Evolutionary conservation across 140 eudicot species (phyloP), one percentile per base, ranked within the genome.

Genomic region (Senecio squalidus): DNA sequence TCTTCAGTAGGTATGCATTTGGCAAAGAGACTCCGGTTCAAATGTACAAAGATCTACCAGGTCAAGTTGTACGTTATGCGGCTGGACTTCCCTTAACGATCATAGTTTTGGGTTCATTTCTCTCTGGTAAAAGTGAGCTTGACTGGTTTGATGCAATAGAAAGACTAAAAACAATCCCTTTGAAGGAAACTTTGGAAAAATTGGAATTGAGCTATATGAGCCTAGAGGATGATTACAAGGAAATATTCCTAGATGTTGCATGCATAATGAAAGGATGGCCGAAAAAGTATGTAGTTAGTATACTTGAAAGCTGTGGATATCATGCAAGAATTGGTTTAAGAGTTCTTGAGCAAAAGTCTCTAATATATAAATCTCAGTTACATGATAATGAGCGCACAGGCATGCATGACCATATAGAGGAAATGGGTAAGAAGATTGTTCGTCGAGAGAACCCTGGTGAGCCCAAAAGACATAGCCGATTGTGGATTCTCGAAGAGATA

Each of bases 401-500:
- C 10, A 36, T 11, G 14, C 78, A 72, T 72, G 51, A 72, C 23
- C 41, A 25, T 46, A 33, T 72, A 0, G 41, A 49, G 65, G 78
- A 72, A 40, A 56, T 72, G 78, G 78, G 73, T 3, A 16, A 14
- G 62, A 8, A 71, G 15, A 63, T 71, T 71, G 66, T 71, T 62
- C 60, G 71, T 1, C 66, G 55, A 4, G 3, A 5, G 30, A 11
- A 49, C 24, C 70, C 58, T 0, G 15, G 16, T 1, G 53, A 55
- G 17, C 71, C 71, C 46, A 23, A 38, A 6, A 55, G 10, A 57
- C 66, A 34, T 41, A 64, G 67, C 18, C 48, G 72, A 26, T 47
- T 50, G 16, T 50, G 58, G 58, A 51, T 8, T 25, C 9, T 0
- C 14, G 18, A 51, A 9, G 58, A 51, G 25, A 26, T 51, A 11